Base-by-base conservation (phyloP, 352 stramenopile species). In the Phytophthora pini region DNA sequence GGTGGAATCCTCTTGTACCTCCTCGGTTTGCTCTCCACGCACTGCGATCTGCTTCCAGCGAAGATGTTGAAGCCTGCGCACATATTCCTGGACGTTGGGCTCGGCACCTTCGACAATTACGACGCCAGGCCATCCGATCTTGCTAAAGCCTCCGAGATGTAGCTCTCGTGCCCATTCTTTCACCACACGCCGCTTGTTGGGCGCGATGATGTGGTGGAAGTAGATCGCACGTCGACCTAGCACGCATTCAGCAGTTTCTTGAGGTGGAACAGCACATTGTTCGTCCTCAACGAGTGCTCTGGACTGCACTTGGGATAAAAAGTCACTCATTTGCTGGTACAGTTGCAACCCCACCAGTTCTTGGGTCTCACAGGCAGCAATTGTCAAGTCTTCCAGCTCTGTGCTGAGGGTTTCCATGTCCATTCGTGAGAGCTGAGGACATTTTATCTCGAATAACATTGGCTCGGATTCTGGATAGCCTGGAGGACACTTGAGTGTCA, bases 31-130 rank as follows among this genome's bases (percentile, higher is more conserved):
- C 44, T 93, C 83, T 9, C 87, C 87, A 15, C 87, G 85, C 20
- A 95, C 87, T 12, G 76, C 77, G 58, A 95, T 92, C 61, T 95
- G 85, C 68, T 93, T 90, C 87, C 87, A 93, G 2, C 76, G 70
- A 20, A 95, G 63, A 53, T 88, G 81, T 60, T 95, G 87, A 11
- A 95, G 67, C 9, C 80, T 67, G 6, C 81, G 74, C 15, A 95
- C 82, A 60, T 93, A 95, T 67, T 92, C 83, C 29, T 89, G 71
- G 5, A 73, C 80, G 24, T 78, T 63, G 5, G 11, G 13, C 44
- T 93, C 84, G 10, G 57, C 41, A 20, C 87, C 87, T 52, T 95
- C 87, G 52, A 90, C 79, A 40, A 95, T 61, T 5, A 95, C 84
- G 34, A 95, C 72, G 26, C 85, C 87, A 17, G 87, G 87, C 87